Base-by-base conservation (phyloP, 495 filamentous ascomycete genomes). In the Aspergillus coremiiformis region DNA sequence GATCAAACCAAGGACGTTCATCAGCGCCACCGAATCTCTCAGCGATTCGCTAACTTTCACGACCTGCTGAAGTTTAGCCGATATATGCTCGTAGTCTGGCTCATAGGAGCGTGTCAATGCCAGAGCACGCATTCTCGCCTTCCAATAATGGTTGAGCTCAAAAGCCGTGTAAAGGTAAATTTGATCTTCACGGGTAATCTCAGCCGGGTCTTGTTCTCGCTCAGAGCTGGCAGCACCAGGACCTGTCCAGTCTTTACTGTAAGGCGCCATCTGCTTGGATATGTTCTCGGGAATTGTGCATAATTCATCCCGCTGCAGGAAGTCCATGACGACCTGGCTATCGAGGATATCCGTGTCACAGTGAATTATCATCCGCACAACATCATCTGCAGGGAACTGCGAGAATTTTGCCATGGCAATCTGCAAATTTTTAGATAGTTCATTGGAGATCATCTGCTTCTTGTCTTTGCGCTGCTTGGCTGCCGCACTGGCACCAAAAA, bases 111-210 rank as follows among this genome's bases (percentile, higher is more conserved):
- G 82, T 1, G 93, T 97, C 61, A 98, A 69, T 3, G 82, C 74
- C 52, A 98, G 78, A 4, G 94, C 94, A 48, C 93, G 81, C 80
- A 96, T 96, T 68, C 93, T 83, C 39, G 87, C 86, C 77, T 96
- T 97, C 93, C 93, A 98, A 69, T 98, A 98, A 67, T 98, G 94
- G 53, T 94, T 89, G 56, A 98, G 76, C 63, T 98, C 94, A 57
- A 84, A 98, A 0, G 94, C 88, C 2, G 93, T 97, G 53, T 85
- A 84, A 11, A 98, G 76, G 64, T 90, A 98, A 29, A 98, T 86
- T 70, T 96, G 90, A 69, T 98, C 93, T 59, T 97, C 89, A 51
- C 92, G 77, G 1, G 91, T 96, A 30, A 98, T 82, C 60, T 98
- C 93, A 15, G 58, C 66, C 0, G 93, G 92, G 67, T 97, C 91